These are phyloP conservation scores for Nemophila menziesii DNA, from an alignment of 257 asterid genomes.

Conservation along the genomic window DNA sequence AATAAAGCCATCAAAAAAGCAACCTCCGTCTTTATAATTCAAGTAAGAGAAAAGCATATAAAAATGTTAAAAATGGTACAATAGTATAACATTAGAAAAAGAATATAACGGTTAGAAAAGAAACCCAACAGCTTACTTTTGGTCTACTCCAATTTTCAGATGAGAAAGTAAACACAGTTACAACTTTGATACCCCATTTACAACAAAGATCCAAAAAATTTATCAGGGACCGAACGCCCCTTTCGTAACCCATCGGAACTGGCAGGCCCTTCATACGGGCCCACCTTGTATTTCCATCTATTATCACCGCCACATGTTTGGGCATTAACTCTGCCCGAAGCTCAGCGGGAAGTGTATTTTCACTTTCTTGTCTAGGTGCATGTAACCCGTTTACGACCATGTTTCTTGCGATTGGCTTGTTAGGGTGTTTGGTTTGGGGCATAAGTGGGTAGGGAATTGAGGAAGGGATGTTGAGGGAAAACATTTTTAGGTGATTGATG, in stretches of 20 bases:
- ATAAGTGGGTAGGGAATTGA: background rate
- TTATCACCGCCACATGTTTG: constrained; percentile 39
- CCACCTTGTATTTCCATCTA: constrained; percentile 67
- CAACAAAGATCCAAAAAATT: constrained; percentile 30
- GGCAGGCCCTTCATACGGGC: constrained; percentile 40
- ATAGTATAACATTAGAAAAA: background rate
- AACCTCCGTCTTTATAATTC: constrained; percentile 17
- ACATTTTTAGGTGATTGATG: background rate
- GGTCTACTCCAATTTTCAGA: constrained; percentile 62
- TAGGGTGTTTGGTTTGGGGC: background rate
- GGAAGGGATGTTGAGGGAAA: background rate
- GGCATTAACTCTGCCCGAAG: constrained; percentile 21
- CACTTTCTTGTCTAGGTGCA: background rate
- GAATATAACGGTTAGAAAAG: no score
- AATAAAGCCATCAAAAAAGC: constrained; percentile 25
- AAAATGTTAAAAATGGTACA: background rate
- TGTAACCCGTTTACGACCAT: background rate
- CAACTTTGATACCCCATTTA: constrained; percentile 38
- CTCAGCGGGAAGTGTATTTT: constrained; percentile 3
- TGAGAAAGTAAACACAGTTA: constrained; percentile 60
- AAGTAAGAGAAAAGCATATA: background rate
- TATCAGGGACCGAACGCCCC: constrained; percentile 35
- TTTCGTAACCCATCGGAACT: constrained; percentile 33
- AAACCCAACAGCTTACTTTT: constrained; percentile 24
- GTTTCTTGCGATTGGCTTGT: background rate